Conservation (phyloP, 2,329 filamentous ascomycete genomes). For the Penicillium sclerotiorum region DNA sequence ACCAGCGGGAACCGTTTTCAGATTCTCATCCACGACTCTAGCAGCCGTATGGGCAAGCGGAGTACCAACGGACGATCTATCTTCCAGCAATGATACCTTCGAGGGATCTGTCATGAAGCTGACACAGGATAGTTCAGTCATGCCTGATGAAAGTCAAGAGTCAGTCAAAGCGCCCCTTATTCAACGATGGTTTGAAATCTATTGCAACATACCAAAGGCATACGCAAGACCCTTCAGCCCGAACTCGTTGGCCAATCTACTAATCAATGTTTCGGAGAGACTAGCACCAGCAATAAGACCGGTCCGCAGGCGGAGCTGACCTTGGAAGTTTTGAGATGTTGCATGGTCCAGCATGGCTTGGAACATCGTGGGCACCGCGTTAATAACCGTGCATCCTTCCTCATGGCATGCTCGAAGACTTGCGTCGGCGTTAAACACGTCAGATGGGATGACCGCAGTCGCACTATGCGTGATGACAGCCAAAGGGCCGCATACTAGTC, state of each 20-base stretch:
- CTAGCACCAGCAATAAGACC: constrained; percentile 48
- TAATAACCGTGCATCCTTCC: background rate
- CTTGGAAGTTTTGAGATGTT: background rate
- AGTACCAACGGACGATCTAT: background rate
- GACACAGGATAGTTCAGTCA: constrained; percentile 9
- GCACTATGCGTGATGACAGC: constrained; percentile 61
- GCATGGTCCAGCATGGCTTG: background rate
- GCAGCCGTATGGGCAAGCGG: constrained; percentile 70
- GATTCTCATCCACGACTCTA: constrained; percentile 71
- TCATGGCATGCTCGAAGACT: background rate
- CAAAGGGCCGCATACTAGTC: constrained; percentile 69
- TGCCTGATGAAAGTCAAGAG: constrained; percentile 8
- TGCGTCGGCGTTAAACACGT: background rate
- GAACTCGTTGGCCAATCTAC: background rate
- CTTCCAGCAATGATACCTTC: background rate
- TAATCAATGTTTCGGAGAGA: constrained; percentile 58
- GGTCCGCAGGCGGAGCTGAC: constrained; percentile 51
- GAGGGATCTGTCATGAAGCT: constrained; percentile 1
- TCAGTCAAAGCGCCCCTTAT: background rate
- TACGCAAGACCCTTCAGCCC: background rate
- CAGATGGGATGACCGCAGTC: background rate
- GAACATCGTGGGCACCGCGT: background rate
- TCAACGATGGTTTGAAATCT: background rate
- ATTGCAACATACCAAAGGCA: background rate
- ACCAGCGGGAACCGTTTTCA: constrained; percentile 57